Base-by-base conservation (phyloP, 495 filamentous ascomycete genomes). In the Pseudomonodictys pantanalensis region DNA sequence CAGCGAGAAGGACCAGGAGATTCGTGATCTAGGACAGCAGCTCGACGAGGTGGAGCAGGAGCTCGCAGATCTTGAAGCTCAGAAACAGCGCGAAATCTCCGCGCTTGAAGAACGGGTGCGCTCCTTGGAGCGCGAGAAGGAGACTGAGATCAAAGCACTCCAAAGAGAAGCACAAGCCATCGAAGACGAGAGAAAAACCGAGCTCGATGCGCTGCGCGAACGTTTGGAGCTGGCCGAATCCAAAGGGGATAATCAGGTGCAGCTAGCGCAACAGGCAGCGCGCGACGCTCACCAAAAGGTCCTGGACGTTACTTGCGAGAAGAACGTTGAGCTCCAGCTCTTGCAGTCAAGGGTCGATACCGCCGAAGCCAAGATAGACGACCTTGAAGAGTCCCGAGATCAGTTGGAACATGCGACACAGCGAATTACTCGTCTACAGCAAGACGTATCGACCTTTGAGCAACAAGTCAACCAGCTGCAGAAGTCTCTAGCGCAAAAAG, bases 11-110 rank as follows among this genome's bases (percentile, higher is more conserved):
- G 38, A 56, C 9, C 52, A 83, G 1, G 80, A 86, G 49, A 72
- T 85, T 6, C 75, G 87, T 50, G 45, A 35, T 9, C 45, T 73
- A 9, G 60, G 62, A 64, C 74, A 71, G 22, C 77, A 86, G 53
- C 68, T 86, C 5, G 77, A 84, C 53, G 77, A 67, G 17, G 60
- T 57, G 1, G 64, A 72, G 48, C 39, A 51, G 33, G 52, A 68
- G 45, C 52, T 71, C 2, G 65, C 65, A 15, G 55, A 64, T 7
- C 55, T 52, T 2, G 49, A 66, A 23, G 48, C 59, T 18, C 65
- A 63, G 30, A 67, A 68, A 35, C 44, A 46, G 5, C 51, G 64
- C 24, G 66, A 71, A 28, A 42, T 62, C 33, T 28, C 58, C n/a
- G 35, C 64, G 5, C 54, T 72, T 5, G 46, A 69, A 41, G 60